Conservation (phyloP, 2,329 filamentous ascomycete genomes). For the Pseudocercospora vitis region DNA sequence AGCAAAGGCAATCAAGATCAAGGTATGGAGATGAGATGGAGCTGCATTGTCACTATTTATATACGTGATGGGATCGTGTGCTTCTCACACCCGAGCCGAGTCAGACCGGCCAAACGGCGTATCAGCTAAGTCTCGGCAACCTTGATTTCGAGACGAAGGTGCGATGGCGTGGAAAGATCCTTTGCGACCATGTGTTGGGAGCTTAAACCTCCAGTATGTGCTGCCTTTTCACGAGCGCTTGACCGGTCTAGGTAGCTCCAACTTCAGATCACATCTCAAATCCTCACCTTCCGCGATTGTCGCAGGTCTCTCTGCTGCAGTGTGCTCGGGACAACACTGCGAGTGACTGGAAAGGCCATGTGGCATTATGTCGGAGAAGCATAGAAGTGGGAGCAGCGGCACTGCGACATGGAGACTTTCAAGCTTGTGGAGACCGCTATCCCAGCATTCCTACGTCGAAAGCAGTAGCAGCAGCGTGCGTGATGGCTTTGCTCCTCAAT, state of each 20-base stretch:
- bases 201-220: too few species aligned
- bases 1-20: background rate
- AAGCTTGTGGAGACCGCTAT: slow-evolving; percentile 12
- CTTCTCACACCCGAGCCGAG: background rate
- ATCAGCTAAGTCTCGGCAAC: background rate
- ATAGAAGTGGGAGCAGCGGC: slow-evolving; percentile 2
- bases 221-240: too few species aligned
- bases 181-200: background rate
- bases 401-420: slow-evolving; percentile 14
- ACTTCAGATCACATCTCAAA: too few species aligned
- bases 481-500: slow-evolving; percentile 18
- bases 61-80: too few species aligned
- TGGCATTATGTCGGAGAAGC: slow-evolving; percentile 1
- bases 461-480: slow-evolving; percentile 18
- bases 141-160: background rate
- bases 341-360: background rate
- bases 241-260: too few species aligned
- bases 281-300: too few species aligned
- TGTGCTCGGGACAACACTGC: background rate
- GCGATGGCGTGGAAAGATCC: background rate
- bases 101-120: background rate
- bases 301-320: too few species aligned
- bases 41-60: background rate
- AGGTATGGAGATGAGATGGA: background rate
- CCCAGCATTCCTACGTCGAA: slow-evolving; percentile 6